Conservation (phyloP, 371 early-diverging fungal species). For the Haplosporangium sp. region DNA sequence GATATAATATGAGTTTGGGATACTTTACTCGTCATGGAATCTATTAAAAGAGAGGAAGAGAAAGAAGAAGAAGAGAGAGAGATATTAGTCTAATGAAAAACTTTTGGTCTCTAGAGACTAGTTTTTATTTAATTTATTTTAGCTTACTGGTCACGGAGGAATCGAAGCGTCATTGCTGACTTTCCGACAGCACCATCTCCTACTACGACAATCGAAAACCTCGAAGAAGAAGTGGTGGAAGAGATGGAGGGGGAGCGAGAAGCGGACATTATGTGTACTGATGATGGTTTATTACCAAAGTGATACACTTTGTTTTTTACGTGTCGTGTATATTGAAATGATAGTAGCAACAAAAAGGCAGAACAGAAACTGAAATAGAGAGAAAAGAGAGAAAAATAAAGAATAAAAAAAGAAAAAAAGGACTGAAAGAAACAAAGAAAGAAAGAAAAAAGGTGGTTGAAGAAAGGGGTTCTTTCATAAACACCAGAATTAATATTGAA, state of each 20-base stretch:
- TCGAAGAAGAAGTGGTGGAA: not conserved
- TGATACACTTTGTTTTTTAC: not conserved
- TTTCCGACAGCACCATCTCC: slow-evolving; percentile 56
- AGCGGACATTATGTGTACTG: too few relatives aligned
- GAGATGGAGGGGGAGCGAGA: too few relatives aligned
- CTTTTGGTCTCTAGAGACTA: too few relatives aligned
- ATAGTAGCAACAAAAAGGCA: not conserved
- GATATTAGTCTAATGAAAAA: not conserved
- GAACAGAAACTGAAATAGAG: not conserved
- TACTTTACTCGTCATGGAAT: slow-evolving; percentile 4
- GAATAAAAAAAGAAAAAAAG: not conserved
- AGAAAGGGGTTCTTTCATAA: too few relatives aligned
- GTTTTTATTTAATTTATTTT: not conserved
- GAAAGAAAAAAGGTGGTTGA: too few relatives aligned
- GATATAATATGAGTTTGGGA: too few relatives aligned
- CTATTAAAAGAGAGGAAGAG: not conserved
- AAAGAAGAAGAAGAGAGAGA: not conserved
- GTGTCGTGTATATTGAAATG: not conserved
- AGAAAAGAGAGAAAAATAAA: not conserved
- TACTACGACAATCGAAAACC: slow-evolving; percentile 43
- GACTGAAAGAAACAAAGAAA: not conserved
- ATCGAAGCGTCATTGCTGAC: slow-evolving; percentile 48
- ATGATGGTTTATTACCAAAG: too few relatives aligned
- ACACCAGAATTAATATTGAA: not conserved
- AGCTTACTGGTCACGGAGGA: slow-evolving; percentile 53